These are phyloP conservation scores for Lasiosphaeriaceae sp. DNA, from an alignment of 495 filamentous ascomycete species.

Conservation along the genomic window DNA sequence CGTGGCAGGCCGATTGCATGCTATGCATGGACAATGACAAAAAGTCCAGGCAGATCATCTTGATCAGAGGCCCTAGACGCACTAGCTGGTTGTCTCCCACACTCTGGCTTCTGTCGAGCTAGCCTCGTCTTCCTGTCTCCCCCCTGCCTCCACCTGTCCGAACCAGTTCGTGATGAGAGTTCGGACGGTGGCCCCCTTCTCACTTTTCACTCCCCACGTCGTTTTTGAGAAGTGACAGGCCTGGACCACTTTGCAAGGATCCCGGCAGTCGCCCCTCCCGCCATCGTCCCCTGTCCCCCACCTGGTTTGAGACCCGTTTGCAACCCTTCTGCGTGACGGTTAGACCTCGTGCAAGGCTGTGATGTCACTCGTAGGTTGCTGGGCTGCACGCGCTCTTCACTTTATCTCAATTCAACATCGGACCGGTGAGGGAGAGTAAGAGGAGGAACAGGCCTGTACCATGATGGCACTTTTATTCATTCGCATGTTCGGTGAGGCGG, in stretches of 20 bases:
- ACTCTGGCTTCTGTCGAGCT: background rate
- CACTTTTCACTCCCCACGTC: background rate
- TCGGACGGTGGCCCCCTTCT: constrained; percentile 5
- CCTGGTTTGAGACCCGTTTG: constrained; percentile 14
- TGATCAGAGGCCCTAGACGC: constrained; percentile 9
- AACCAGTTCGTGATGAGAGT: constrained; percentile 14
- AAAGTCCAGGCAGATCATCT: constrained; percentile 19
- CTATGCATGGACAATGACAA: background rate
- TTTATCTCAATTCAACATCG: no score
- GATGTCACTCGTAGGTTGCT: constrained; percentile 10
- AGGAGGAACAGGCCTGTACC: no score
- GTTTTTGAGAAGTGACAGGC: constrained; percentile 3
- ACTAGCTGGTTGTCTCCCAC: no score
- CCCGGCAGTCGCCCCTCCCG: constrained; percentile 8
- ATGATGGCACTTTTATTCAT: no score
- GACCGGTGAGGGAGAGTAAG: no score
- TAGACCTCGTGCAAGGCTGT: constrained; percentile 7
- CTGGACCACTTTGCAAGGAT: background rate
- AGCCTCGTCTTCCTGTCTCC: constrained; percentile 3
- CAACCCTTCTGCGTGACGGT: constrained; percentile 1
- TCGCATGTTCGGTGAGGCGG: no score
- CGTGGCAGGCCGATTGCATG: background rate
- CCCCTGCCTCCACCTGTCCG: constrained; percentile 18
- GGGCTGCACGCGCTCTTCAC: background rate
- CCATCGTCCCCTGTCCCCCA: constrained; percentile 5